A percentile compares a stretch with the other conserved stretches of the same genome.
These are phyloP conservation scores for Mimosa bimucronata DNA, from an alignment of 306 rosid species.

Conservation along the genomic window DNA sequence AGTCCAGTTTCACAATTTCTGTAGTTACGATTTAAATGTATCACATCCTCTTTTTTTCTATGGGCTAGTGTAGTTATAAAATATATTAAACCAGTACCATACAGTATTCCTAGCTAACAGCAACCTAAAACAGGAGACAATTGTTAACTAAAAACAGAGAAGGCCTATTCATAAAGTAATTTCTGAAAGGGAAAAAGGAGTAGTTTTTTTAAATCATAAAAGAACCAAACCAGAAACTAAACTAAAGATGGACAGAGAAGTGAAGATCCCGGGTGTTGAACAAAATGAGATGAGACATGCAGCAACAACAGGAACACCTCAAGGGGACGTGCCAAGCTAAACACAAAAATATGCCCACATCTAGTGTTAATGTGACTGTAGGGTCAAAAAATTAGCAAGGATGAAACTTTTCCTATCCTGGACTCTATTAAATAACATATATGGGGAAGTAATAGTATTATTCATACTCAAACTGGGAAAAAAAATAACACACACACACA, in stretches of 20 bases:
- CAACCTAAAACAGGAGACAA: background rate
- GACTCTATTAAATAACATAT: constrained; percentile 13
- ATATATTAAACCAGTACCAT: background rate
- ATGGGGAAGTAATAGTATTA: background rate
- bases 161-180: background rate
- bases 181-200: background rate
- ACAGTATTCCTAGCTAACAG: background rate
- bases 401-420: constrained; percentile 2
- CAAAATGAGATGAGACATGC: background rate
- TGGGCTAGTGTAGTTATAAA: background rate
- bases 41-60: background rate
- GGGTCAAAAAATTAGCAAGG: constrained; percentile 12
- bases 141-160: background rate
- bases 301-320: background rate
- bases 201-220: background rate
- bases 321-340: background rate
- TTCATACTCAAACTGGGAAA: constrained; percentile 4
- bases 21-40: background rate
- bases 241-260: constrained; percentile 1
- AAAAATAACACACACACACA: constrained; percentile 13
- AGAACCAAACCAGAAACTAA: background rate
- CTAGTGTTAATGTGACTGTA: background rate
- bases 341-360: background rate
- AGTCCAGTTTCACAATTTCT: background rate
- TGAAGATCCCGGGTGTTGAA: background rate